Evolutionary conservation across 768 basidiomycete species (phyloP).

Genomic region (Tricholoma saponaceum): DNA sequence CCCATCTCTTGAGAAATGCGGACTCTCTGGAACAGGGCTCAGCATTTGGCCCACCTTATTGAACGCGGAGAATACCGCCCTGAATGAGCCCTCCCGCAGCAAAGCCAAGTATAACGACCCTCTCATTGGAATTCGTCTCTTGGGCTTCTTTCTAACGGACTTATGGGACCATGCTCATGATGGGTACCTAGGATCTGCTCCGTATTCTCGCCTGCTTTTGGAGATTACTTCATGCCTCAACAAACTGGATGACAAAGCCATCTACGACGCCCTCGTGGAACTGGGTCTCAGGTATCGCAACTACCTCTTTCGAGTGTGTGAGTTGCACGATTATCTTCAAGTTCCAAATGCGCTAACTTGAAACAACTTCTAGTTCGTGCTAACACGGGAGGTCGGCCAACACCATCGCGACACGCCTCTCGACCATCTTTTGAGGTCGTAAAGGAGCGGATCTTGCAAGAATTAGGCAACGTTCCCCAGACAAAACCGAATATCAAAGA

Average conservation of each 20-base stretch:
- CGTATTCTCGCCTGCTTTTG: background rate
- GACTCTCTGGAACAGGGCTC: background rate
- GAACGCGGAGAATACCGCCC: background rate
- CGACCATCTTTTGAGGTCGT: slow-evolving; percentile 1
- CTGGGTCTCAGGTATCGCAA: slow-evolving; percentile 1
- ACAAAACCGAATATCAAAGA: background rate
- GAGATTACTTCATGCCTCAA: background rate
- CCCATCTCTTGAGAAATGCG: background rate
- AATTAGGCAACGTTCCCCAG: background rate
- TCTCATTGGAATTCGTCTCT: slow-evolving; percentile 2
- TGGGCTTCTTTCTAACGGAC: slow-evolving; percentile 7
- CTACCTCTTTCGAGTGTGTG: slow-evolving; percentile 2
- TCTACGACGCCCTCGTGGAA: slow-evolving; percentile 1
- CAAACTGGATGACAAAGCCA: background rate
- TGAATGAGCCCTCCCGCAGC: background rate
- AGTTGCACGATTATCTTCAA: background rate
- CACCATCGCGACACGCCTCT: background rate
- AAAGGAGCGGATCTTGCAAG: slow-evolving; percentile 1
- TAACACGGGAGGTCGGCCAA: background rate
- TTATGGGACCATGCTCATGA: slow-evolving; percentile 6
- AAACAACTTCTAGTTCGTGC: background rate
- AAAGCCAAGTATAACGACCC: slow-evolving; percentile 3
- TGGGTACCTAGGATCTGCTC: background rate
- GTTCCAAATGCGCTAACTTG: background rate
- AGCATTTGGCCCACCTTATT: background rate